A percentile compares a stretch with the other conserved stretches of the same genome.
These are phyloP conservation scores for Platanthera zijinensis DNA, from an alignment of 106 monocot genomes.

Conservation along the genomic window DNA sequence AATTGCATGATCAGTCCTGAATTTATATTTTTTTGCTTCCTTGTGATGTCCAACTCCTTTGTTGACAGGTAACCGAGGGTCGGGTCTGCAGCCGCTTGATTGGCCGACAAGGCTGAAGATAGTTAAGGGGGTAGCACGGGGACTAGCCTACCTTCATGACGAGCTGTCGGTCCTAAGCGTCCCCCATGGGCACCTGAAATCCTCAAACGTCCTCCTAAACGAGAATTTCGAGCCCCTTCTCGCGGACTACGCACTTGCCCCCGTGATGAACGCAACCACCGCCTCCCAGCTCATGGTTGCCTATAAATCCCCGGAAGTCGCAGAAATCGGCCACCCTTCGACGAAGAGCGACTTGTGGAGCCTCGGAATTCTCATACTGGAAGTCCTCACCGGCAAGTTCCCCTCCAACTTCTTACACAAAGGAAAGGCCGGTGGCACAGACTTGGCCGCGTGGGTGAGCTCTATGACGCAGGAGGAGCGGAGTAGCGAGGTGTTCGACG, in stretches of 20 bases:
- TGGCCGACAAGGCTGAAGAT: constrained; percentile 59
- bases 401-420: constrained; percentile 21
- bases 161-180: constrained; percentile 40
- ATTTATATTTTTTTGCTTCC: too few species aligned
- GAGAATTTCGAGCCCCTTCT: constrained; percentile 50
- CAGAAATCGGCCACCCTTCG: constrained; percentile 24
- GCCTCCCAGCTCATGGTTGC: constrained; percentile 22
- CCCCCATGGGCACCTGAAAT: constrained; percentile 77
- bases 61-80: constrained; percentile 1
- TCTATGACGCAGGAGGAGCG: constrained; percentile 27
- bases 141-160: constrained; percentile 44
- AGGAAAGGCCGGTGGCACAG: constrained; percentile 7
- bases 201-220: constrained; percentile 69
- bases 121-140: constrained; percentile 60
- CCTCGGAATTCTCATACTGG: constrained; percentile 68
- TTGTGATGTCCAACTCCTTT: too few species aligned
- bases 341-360: constrained; percentile 88
- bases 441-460: constrained; percentile 36
- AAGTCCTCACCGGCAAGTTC: constrained; percentile 52
- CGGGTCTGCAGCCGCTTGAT: constrained; percentile 21
- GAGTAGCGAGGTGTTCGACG: constrained; percentile 42
- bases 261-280: constrained; percentile 39
- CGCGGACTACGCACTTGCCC: constrained; percentile 62
- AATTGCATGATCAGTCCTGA: too few species aligned
- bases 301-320: constrained; percentile 53